Percentiles rank a stretch among this genome's conserved stretches.
These are phyloP conservation scores for Torulaspora franciscae DNA, from an alignment of 805 yeast genomes.

Conservation along the genomic window DNA sequence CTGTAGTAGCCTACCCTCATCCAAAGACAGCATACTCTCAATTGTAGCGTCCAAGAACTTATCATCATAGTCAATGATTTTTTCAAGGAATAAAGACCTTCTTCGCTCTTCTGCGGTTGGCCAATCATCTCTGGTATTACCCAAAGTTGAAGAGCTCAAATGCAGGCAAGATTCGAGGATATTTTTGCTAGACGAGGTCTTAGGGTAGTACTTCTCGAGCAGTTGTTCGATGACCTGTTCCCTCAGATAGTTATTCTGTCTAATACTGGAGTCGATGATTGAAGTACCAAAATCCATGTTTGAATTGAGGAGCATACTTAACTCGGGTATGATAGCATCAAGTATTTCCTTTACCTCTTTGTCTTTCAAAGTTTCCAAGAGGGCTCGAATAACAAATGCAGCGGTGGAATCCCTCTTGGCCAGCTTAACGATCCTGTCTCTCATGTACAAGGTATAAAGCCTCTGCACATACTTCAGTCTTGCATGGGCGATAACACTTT, in stretches of 20 bases:
- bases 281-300: slow-evolving; percentile 66
- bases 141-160: slow-evolving; percentile 65
- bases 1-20: slow-evolving; percentile 56
- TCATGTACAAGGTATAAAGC: slow-evolving; percentile 65
- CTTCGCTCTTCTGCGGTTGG: slow-evolving; percentile 88
- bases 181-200: slow-evolving; percentile 37
- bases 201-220: slow-evolving; percentile 42
- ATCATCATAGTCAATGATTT: slow-evolving; percentile 63
- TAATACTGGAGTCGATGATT: slow-evolving; percentile 60
- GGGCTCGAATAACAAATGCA: slow-evolving; percentile 67
- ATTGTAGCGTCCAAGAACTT: slow-evolving; percentile 53
- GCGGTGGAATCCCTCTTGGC: slow-evolving; percentile 83
- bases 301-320: slow-evolving; percentile 56
- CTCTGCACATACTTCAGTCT: slow-evolving; percentile 67
- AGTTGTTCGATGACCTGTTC: slow-evolving; percentile 53
- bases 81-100: slow-evolving; percentile 68
- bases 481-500: slow-evolving; percentile 60
- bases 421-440: slow-evolving; percentile 63
- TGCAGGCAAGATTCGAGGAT: slow-evolving; percentile 65
- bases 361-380: slow-evolving; percentile 59
- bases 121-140: slow-evolving; percentile 83
- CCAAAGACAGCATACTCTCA: slow-evolving; percentile 55
- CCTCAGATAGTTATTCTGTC: slow-evolving; percentile 53
- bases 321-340: slow-evolving; percentile 61
- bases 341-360: slow-evolving; percentile 58